These are phyloP conservation scores for Fusarium sambucinum DNA, from an alignment of 2,329 filamentous ascomycete species.

Conservation along the genomic window DNA sequence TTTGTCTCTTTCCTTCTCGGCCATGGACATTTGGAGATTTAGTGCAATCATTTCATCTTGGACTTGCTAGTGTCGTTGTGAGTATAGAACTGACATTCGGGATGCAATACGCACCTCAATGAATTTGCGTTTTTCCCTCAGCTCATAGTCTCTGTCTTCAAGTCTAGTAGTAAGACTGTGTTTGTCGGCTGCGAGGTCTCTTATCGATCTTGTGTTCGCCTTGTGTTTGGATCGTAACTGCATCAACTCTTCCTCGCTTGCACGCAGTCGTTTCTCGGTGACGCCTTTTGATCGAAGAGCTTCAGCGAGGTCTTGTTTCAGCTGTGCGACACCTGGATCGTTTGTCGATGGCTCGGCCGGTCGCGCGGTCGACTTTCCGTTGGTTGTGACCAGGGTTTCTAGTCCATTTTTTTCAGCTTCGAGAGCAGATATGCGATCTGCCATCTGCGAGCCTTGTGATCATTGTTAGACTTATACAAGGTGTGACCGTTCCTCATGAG, in stretches of 20 bases:
- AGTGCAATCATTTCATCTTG: constrained; percentile 94
- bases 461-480: constrained; percentile 32
- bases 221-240: constrained; percentile 70
- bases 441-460: constrained; percentile 70
- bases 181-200: constrained; percentile 72
- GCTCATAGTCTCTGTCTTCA: constrained; percentile 85
- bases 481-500: constrained; percentile 4
- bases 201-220: constrained; percentile 71
- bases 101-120: constrained; percentile 69
- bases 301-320: constrained; percentile 78
- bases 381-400: constrained; percentile 48
- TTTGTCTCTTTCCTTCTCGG: constrained; percentile 79
- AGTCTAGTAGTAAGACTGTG: constrained; percentile 73
- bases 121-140: constrained; percentile 84
- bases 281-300: constrained; percentile 80
- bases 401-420: constrained; percentile 67
- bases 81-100: constrained; percentile 9
- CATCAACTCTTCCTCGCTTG: constrained; percentile 72
- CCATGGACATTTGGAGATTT: constrained; percentile 88
- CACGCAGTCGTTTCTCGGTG: constrained; percentile 72
- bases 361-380: constrained; percentile 34
- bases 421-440: constrained; percentile 74
- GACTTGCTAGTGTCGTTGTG: constrained; percentile 68
- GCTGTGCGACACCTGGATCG: constrained; percentile 59
- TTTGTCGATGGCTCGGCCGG: constrained; percentile 36